Conservation (phyloP, 495 filamentous ascomycete species). For the Hypoxylon cercidicola region DNA sequence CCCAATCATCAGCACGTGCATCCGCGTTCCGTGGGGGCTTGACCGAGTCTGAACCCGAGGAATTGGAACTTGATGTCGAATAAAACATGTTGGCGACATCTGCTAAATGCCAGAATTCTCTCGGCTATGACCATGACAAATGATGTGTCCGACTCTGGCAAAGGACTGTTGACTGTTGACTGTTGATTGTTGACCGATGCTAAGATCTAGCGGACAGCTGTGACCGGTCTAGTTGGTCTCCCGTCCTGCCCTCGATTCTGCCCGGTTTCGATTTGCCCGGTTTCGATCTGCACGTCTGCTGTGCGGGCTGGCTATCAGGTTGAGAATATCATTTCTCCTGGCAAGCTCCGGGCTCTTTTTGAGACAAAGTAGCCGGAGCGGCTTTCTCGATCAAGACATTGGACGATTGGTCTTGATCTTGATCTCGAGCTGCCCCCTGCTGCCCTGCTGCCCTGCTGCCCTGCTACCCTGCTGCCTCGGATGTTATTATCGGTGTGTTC, state of each 20-base stretch:
- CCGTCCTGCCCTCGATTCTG: too few species aligned
- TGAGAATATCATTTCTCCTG: constrained; percentile 9
- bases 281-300: constrained; percentile 23
- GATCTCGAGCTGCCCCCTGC: too few species aligned
- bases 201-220: constrained; percentile 1
- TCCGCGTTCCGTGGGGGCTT: constrained; percentile 32
- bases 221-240: constrained; percentile 28
- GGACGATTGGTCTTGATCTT: too few species aligned
- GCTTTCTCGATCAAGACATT: too few species aligned
- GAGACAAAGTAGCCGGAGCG: constrained; percentile 13
- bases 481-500: too few species aligned
- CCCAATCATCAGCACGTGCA: constrained; percentile 31
- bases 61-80: constrained; percentile 21
- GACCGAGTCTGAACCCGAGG: constrained; percentile 21
- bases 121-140: background rate
- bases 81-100: constrained; percentile 14
- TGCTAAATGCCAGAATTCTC: background rate
- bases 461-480: too few species aligned
- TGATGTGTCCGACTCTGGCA: constrained; percentile 1
- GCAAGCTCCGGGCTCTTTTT: constrained; percentile 22
- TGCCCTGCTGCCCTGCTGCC: too few species aligned
- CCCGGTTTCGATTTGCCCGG: too few species aligned
- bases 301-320: constrained; percentile 8
- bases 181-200: constrained; percentile 6
- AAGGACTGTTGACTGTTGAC: constrained; percentile 1